Percentiles rank a stretch among this genome's conserved stretches.
Evolutionary conservation across 2,329 filamentous ascomycete genomes (phyloP).

Genomic region (Akanthomyces muscarius): DNA sequence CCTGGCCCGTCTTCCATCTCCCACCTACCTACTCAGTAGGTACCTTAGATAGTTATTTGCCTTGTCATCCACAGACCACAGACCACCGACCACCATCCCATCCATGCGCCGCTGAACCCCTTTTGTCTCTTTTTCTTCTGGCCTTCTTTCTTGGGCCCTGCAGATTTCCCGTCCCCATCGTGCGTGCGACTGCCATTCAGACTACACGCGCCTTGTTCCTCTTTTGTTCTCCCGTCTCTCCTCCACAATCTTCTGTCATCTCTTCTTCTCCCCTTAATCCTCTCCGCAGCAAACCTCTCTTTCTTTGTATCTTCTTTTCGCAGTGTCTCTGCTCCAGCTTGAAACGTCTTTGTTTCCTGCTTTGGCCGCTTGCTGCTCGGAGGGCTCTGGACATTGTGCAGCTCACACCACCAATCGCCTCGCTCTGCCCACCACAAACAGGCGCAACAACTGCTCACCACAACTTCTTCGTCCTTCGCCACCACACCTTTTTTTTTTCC

Average conservation of each 20-base stretch:
- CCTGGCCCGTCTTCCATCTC: neutral
- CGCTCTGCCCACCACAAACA: neutral
- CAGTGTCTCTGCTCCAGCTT: neutral
- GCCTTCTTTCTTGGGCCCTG: neutral
- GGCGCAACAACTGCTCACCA: neutral
- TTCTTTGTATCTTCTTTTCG: neutral
- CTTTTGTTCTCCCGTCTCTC: neutral
- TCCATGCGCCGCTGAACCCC: constrained; percentile 14
- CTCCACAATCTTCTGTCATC: neutral
- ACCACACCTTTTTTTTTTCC: neutral
- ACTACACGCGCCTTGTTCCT: neutral
- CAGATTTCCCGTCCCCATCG: constrained; percentile 9
- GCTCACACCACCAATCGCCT: constrained; percentile 8
- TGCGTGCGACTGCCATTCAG: neutral
- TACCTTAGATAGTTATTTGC: too few species aligned
- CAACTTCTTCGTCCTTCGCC: neutral
- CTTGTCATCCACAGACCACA: neutral
- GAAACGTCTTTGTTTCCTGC: neutral
- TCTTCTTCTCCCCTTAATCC: neutral
- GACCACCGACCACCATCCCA: neutral
- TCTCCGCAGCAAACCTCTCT: neutral
- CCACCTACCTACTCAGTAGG: neutral
- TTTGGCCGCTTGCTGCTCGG: neutral
- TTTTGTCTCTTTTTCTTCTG: constrained; percentile 12
- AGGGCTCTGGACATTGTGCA: neutral